A percentile compares a stretch with the other conserved stretches of the same genome.
phyloP scores from a whole-genome alignment of 1,284 basidiomycete genomes.

The Meira miltonrushii region DNA sequence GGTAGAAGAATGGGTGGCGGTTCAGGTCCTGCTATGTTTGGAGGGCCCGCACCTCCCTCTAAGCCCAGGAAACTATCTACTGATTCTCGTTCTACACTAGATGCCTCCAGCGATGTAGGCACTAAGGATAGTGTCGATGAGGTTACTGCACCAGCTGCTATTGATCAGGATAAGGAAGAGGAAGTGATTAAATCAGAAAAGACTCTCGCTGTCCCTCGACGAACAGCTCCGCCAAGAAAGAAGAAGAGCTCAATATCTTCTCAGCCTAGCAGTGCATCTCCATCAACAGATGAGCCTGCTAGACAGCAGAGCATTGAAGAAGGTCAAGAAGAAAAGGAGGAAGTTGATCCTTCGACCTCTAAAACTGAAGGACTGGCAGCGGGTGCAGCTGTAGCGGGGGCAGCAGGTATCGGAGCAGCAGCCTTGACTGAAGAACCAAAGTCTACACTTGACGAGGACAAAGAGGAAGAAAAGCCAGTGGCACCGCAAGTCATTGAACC shows the following conservation, averaged over 20 bases:
- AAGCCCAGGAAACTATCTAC: background rate
- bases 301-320: background rate
- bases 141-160: background rate
- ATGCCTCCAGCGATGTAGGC: background rate
- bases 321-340: background rate
- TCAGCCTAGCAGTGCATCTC: background rate
- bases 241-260: conserved; percentile 17
- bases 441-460: background rate
- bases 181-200: conserved; percentile 20
- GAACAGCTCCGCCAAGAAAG: conserved; percentile 36
- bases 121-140: no score
- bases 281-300: conserved; percentile 2
- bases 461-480: background rate
- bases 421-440: conserved; percentile 7
- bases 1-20: conserved; percentile 16
- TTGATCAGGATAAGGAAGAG: conserved; percentile 16
- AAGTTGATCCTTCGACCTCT: conserved; percentile 3
- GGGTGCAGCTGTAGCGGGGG: background rate
- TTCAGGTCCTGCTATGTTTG: conserved; percentile 11
- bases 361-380: conserved; percentile 6
- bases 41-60: conserved; percentile 8
- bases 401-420: background rate
- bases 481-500: background rate
- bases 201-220: conserved; percentile 35
- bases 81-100: background rate